Conservation (phyloP, 306 rosid genomes). For the Fagus sylvatica region DNA sequence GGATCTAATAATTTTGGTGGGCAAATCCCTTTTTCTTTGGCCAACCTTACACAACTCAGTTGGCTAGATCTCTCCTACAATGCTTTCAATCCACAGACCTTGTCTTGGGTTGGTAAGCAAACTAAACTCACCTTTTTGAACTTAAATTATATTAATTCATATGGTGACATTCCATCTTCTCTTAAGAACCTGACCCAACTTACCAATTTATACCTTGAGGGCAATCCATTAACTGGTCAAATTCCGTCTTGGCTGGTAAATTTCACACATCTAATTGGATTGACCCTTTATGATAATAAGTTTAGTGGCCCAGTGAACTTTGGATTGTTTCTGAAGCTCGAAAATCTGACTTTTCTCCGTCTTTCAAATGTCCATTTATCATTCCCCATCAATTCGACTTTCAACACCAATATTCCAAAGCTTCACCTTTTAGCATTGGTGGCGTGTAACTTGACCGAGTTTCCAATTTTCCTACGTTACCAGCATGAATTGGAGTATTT, state of each 20-base stretch:
- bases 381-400: neutral
- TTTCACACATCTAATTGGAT: too few species aligned
- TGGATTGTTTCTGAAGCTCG: neutral
- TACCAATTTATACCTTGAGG: accelerated
- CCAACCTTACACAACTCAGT: too few species aligned
- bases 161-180: too few species aligned
- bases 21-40: too few species aligned
- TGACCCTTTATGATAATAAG: accelerated
- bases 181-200: too few species aligned
- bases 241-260: neutral
- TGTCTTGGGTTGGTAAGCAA: too few species aligned
- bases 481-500: too few species aligned
- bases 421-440: accelerated
- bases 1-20: too few species aligned
- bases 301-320: neutral
- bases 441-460: neutral
- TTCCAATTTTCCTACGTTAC: neutral
- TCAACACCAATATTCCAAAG: neutral
- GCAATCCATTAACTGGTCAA: neutral
- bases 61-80: too few species aligned
- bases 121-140: too few species aligned
- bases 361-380: neutral
- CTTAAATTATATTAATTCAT: too few species aligned
- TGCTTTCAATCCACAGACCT: too few species aligned
- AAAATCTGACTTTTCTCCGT: accelerated